Evolutionary conservation across 2,329 filamentous ascomycete species (phyloP), one percentile per base, ranked within the genome.

Genomic region (Cryphonectria nitschkei): DNA sequence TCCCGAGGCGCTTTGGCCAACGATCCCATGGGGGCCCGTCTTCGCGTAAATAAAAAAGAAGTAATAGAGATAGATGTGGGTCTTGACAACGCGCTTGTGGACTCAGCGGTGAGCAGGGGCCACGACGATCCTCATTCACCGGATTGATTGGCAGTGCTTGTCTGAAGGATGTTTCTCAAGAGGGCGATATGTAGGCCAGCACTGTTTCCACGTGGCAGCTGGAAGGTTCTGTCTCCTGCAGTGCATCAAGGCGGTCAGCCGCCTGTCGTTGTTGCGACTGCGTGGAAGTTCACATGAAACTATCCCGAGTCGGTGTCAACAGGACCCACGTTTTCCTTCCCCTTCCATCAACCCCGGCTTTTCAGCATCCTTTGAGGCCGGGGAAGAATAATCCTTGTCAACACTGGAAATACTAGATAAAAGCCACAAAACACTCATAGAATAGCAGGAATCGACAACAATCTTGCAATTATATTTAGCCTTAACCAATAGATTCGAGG

Each of bases 81-180:
- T 66, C 64, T 54, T 50, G 34, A 66, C 64, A 66, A 26, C 64
- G 64, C 64, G 64, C 50, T 13, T 56, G 64, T 66, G 64, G 64
- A 13, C 64, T 54, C 64, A 46, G 64, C 64, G 64, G 64, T 66
- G 64, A 66, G 64, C 64, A 66, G 64, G 64, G 64, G 50, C 64
- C 46, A 66, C 13, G 64, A 22, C 50, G 64, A 39, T 66, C 64
- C 50, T 64, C 61, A 64, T 43, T 64, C 39, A 64, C 43, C 32
- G 39, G 39, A 43, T 19, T 46, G 39, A 43, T 46, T 43, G 39
- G 37, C 61, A 26, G 43, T 64, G n/a, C 13, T n/a, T 43, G 61
- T 29, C 39, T 50, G 46, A 8, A n/a, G 8, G 5, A 32, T 3
- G 32, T n/a, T 46, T 29, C 6, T 34, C 54, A 34, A 14, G 3